These are phyloP conservation scores for Leishmania braziliensis DNA, from an alignment of 208 protist genomes.

Conservation along the genomic window DNA sequence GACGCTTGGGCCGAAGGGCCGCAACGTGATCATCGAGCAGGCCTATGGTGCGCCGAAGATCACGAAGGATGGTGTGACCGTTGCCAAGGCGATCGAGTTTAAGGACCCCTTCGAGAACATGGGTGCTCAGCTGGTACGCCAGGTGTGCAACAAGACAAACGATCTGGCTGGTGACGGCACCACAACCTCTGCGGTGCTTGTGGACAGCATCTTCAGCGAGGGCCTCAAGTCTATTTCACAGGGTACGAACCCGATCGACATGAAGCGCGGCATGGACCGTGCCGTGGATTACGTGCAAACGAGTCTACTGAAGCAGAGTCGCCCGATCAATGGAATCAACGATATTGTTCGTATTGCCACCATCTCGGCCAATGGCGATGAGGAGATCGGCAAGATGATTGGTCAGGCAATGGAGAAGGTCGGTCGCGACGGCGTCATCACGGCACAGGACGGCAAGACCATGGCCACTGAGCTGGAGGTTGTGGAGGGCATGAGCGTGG, in stretches of 20 bases:
- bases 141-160: conserved; percentile 98
- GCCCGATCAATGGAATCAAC: conserved; percentile 95
- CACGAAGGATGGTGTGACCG: conserved; percentile 99
- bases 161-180: conserved; percentile 98
- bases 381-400: conserved; percentile 97
- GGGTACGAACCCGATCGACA: conserved; percentile 99
- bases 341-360: conserved; percentile 98
- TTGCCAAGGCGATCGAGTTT: conserved; percentile 99
- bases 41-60: conserved; percentile 98
- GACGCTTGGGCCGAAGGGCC: conserved; percentile 98
- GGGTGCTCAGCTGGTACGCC: conserved; percentile 96
- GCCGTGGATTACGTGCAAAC: conserved; percentile 94
- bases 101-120: conserved; percentile 98
- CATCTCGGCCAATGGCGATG: conserved; percentile 99
- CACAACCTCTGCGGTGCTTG: conserved; percentile 99
- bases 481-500: conserved; percentile 98
- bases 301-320: conserved; percentile 90
- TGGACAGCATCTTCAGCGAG: conserved; percentile 97
- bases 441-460: conserved; percentile 98
- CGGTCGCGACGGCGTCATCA: conserved; percentile 99
- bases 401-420: conserved; percentile 99
- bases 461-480: conserved; percentile 97
- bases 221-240: conserved; percentile 97
- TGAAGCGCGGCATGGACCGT: conserved; percentile 98
- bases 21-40: conserved; percentile 99